Conservation (phyloP, 495 filamentous ascomycete species). For the Aspergillus sclerotioniger region DNA sequence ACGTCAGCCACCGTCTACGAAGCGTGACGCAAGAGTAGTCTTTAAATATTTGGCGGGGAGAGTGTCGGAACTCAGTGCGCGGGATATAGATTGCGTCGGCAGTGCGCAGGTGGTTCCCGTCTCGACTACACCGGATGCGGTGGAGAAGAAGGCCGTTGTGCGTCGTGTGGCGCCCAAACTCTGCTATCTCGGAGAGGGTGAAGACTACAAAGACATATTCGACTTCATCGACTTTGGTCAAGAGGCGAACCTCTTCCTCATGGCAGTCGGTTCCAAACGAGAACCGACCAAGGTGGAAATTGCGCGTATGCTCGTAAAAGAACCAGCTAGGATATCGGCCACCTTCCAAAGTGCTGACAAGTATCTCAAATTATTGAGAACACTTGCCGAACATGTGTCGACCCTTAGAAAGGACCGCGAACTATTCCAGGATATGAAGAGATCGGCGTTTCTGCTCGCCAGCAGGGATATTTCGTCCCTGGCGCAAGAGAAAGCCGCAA, state of each 20-base stretch:
- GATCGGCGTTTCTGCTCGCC: slow-evolving; percentile 74
- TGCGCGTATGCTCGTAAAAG: slow-evolving; percentile 69
- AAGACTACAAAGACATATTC: slow-evolving; percentile 82
- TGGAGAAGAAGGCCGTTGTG: slow-evolving; percentile 31
- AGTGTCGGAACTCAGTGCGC: slow-evolving; percentile 64
- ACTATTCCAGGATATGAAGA: slow-evolving; percentile 71
- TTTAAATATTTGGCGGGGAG: slow-evolving; percentile 83
- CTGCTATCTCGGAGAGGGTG: slow-evolving; percentile 75
- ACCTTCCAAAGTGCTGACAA: slow-evolving; percentile 76
- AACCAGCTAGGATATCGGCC: slow-evolving; percentile 76
- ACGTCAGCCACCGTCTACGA: slow-evolving; percentile 63
- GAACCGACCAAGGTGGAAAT: slow-evolving; percentile 87
- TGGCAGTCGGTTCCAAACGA: slow-evolving; percentile 81
- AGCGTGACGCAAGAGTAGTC: slow-evolving; percentile 60
- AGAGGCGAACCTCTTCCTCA: slow-evolving; percentile 83
- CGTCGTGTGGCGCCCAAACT: slow-evolving; percentile 59
- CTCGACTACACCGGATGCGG: slow-evolving; percentile 29
- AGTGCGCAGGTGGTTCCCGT: slow-evolving; percentile 72
- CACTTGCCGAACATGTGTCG: slow-evolving; percentile 66
- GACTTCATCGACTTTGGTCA: slow-evolving; percentile 93
- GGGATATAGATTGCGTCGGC: slow-evolving; percentile 56
- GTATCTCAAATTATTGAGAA: slow-evolving; percentile 77
- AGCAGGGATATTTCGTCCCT: slow-evolving; percentile 65
- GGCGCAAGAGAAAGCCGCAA: slow-evolving; percentile 17
- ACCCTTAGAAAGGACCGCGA: slow-evolving; percentile 73